Evolutionary conservation across 306 rosid genomes (phyloP).

Genomic region (Cucurbita ficifolia): DNA sequence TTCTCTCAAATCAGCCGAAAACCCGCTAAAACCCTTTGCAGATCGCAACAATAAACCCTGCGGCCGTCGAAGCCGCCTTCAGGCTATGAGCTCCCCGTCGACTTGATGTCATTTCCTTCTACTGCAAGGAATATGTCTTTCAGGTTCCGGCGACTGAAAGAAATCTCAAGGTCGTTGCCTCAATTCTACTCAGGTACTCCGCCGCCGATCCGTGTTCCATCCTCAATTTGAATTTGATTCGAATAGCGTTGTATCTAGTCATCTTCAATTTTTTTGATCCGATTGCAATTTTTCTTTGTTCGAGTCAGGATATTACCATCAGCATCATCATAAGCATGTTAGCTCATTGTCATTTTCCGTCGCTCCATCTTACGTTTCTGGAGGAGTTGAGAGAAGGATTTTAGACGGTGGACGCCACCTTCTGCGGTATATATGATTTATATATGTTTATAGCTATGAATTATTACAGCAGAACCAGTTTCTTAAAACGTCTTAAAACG

Average conservation of each 20-base stretch:
- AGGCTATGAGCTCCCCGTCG: background rate
- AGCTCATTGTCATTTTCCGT: conserved; percentile 8
- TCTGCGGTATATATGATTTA: conserved; percentile 20
- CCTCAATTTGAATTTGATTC: background rate
- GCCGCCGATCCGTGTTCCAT: background rate
- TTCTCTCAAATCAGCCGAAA: background rate
- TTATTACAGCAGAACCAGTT: background rate
- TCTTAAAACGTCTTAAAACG: background rate
- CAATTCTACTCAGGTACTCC: background rate
- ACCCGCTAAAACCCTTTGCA: background rate
- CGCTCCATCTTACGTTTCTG: conserved; percentile 8
- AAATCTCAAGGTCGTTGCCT: background rate
- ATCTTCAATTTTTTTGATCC: background rate
- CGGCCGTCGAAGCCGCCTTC: background rate
- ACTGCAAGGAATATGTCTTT: background rate
- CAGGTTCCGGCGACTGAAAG: conserved; percentile 3
- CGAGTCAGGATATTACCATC: background rate
- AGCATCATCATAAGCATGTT: conserved; percentile 11
- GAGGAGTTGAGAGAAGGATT: conserved; percentile 11
- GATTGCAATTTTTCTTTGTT: background rate
- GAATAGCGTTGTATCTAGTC: background rate
- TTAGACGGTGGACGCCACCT: conserved; percentile 14
- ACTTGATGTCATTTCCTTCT: background rate
- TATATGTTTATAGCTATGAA: background rate
- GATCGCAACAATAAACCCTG: background rate